These are phyloP conservation scores for Malus hybrid DNA, from an alignment of 331 rosid species.

Conservation along the genomic window DNA sequence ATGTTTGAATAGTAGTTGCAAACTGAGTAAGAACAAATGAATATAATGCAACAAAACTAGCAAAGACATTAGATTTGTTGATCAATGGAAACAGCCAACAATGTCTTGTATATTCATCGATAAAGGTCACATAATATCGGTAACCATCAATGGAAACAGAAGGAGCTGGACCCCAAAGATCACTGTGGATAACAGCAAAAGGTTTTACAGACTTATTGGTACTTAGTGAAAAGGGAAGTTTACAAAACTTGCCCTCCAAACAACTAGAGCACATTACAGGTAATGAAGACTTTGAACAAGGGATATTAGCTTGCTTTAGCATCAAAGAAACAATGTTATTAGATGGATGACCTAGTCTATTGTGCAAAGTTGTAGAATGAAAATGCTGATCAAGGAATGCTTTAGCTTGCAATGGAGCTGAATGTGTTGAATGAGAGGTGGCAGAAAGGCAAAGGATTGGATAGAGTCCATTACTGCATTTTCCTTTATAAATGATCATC, in stretches of 20 bases:
- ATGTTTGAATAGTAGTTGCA: not conserved
- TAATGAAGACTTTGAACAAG: rapidly evolving
- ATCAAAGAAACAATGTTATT: not conserved
- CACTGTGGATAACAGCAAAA: rapidly evolving
- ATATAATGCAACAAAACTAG: not conserved
- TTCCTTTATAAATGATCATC: not conserved
- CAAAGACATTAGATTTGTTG: not conserved
- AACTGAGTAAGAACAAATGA: not conserved
- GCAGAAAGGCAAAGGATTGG: not conserved
- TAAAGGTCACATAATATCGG: no score
- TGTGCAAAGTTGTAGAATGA: not conserved
- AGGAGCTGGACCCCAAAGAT: not conserved
- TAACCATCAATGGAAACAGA: not conserved
- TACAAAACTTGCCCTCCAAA: not conserved
- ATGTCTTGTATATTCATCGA: not conserved
- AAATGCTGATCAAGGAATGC: not conserved
- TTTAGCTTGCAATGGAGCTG: not conserved
- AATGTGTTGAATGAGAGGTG: rapidly evolving
- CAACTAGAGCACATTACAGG: not conserved
- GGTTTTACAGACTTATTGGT: not conserved
- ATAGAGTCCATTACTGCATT: not conserved
- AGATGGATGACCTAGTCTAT: not conserved
- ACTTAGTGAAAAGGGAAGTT: not conserved
- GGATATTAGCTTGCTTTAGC: rapidly evolving
- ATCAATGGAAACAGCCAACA: not conserved